Evolutionary conservation across 1,139 yeast genomes (phyloP).

Genomic region (Scheffersomyces segobiensis): DNA sequence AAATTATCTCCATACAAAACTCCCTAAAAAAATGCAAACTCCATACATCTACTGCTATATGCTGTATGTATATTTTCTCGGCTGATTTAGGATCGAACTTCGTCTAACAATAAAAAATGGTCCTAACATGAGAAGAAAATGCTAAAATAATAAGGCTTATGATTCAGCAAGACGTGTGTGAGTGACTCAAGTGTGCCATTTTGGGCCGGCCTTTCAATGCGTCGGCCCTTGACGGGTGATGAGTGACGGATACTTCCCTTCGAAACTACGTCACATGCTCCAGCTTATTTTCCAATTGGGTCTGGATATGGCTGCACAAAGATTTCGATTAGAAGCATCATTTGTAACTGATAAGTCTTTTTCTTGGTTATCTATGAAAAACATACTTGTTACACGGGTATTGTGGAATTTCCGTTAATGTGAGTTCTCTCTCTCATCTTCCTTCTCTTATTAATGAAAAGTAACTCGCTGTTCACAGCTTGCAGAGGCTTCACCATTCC

Average conservation of each 20-base stretch:
- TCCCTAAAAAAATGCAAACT: background rate
- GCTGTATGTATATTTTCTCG: background rate
- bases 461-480: slow-evolving; percentile 34
- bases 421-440: slow-evolving; percentile 29
- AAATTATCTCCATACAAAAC: background rate
- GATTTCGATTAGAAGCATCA: background rate
- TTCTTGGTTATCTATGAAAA: background rate
- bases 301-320: background rate
- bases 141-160: background rate
- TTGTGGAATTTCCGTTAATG: slow-evolving; percentile 2
- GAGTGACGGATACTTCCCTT: background rate
- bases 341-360: background rate
- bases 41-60: background rate
- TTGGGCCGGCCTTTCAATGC: background rate
- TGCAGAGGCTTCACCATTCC: slow-evolving; percentile 17
- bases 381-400: background rate
- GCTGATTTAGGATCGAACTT: background rate
- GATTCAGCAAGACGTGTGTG: background rate
- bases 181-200: background rate
- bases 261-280: background rate
- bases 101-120: background rate
- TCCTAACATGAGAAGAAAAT: background rate
- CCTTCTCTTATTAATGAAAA: slow-evolving; percentile 53
- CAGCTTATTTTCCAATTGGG: background rate
- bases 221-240: background rate